Evolutionary conservation across 208 protist species (phyloP).

Genomic region (Tetramitus jugosus): DNA sequence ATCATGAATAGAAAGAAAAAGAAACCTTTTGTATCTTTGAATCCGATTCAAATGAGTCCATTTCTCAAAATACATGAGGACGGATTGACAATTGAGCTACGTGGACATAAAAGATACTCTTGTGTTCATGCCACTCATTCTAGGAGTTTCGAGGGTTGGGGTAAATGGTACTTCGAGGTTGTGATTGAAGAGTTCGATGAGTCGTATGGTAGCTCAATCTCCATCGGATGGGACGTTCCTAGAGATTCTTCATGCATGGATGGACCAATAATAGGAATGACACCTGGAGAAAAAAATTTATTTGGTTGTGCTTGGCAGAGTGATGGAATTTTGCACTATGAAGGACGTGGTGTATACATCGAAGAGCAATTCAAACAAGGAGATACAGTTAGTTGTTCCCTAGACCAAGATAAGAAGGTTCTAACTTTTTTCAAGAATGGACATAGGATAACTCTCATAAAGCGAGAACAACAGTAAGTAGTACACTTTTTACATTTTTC

Average conservation of each 20-base stretch:
- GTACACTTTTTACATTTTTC: no score
- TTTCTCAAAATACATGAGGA: not conserved
- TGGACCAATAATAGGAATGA: not conserved
- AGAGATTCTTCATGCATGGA: not conserved
- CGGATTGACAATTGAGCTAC: not conserved
- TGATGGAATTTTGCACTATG: not conserved
- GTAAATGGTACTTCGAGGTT: slow-evolving; percentile 16
- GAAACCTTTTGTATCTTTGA: slow-evolving; percentile 10
- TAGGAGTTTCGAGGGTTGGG: not conserved
- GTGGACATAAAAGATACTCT: slow-evolving; percentile 14
- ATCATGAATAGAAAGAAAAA: not conserved
- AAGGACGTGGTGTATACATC: not conserved
- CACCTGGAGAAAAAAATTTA: not conserved
- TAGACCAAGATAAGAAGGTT: slow-evolving; percentile 2
- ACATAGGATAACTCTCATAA: slow-evolving; percentile 2
- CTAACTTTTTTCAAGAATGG: slow-evolving; percentile 18
- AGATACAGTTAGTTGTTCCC: not conserved
- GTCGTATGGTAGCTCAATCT: not conserved
- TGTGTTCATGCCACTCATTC: not conserved
- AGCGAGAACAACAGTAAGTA: not conserved
- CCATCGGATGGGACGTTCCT: slow-evolving; percentile 4
- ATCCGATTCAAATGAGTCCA: not conserved
- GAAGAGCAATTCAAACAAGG: not conserved
- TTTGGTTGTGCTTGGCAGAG: slow-evolving; percentile 17
- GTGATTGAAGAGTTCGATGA: not conserved